A percentile compares a stretch with the other conserved stretches of the same genome.
These are phyloP conservation scores for Sporothrix pallida DNA, from an alignment of 2,329 filamentous ascomycete species.

Conservation along the genomic window DNA sequence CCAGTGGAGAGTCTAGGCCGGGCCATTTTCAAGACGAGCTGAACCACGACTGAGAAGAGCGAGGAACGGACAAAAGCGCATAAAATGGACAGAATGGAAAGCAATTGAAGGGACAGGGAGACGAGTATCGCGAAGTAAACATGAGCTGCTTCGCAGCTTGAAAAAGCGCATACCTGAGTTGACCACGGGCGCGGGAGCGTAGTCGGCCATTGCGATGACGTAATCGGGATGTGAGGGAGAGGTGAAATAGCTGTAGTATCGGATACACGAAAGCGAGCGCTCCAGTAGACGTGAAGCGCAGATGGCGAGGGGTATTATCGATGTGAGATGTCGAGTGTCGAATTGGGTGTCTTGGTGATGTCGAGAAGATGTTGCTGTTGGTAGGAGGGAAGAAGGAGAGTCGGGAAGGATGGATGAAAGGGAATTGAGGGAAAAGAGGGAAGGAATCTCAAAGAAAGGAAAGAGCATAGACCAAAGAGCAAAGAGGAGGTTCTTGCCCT, in stretches of 20 bases:
- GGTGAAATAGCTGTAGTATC: neutral
- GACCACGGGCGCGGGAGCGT: conserved; percentile 29
- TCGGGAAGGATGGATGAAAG: neutral
- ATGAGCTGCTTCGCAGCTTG: too few species aligned
- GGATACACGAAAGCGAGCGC: neutral
- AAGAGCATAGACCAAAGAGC: neutral
- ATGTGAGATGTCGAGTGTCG: neutral
- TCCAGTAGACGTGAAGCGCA: neutral
- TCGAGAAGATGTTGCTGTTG: neutral
- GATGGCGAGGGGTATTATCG: neutral
- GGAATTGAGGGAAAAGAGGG: neutral
- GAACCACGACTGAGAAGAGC: neutral
- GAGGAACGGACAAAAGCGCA: neutral
- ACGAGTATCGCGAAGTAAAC: neutral
- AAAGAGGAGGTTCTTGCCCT: conserved; percentile 13
- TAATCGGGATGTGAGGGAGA: conserved; percentile 32
- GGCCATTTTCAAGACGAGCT: conserved; percentile 4
- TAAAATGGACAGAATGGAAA: neutral
- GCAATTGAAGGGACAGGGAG: neutral
- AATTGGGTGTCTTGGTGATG: conserved; percentile 9
- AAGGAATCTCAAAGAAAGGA: neutral
- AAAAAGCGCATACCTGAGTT: conserved; percentile 34
- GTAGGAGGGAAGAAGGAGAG: neutral
- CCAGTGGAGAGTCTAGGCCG: conserved; percentile 9
- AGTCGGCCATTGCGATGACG: conserved; percentile 38